Percentiles rank a stretch among this genome's conserved stretches.
These are phyloP conservation scores for Populus davidiana DNA, from an alignment of 345 rosid species.

Conservation along the genomic window DNA sequence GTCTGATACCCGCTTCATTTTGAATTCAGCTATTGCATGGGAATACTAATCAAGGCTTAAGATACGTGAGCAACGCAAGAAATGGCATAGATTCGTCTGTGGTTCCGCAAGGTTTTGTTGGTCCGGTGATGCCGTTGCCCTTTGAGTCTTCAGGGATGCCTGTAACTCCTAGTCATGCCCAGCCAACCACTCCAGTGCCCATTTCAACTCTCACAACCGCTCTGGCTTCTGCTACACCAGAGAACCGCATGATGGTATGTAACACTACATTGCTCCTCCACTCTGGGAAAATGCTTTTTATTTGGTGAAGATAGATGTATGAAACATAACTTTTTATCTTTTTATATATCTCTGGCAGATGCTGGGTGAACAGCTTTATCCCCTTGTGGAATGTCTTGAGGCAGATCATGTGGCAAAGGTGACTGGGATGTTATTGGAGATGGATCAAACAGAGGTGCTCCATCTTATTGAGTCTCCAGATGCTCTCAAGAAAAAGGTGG, in stretches of 20 bases:
- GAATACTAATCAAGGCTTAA: slow-evolving; percentile 37
- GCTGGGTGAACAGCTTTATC: slow-evolving; percentile 73
- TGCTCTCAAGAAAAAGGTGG: slow-evolving; percentile 63
- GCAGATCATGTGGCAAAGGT: slow-evolving; percentile 58
- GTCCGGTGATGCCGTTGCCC: slow-evolving; percentile 38
- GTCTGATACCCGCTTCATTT: neutral
- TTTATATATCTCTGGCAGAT: slow-evolving; percentile 33
- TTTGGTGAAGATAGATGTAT: neutral
- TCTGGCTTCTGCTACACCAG: slow-evolving; percentile 48
- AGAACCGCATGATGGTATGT: slow-evolving; percentile 22
- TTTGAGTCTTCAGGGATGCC: slow-evolving; percentile 45
- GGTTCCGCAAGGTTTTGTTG: slow-evolving; percentile 40
- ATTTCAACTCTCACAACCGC: slow-evolving; percentile 54
- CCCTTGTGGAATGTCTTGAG: slow-evolving; percentile 56
- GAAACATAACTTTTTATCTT: neutral
- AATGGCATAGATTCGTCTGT: slow-evolving; percentile 39
- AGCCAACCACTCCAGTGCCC: slow-evolving; percentile 22
- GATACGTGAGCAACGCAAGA: slow-evolving; percentile 45
- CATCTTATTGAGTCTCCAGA: slow-evolving; percentile 71
- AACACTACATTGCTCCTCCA: neutral
- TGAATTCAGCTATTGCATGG: slow-evolving; percentile 35
- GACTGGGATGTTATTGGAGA: slow-evolving; percentile 77
- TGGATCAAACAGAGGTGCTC: slow-evolving; percentile 68
- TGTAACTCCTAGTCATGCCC: slow-evolving; percentile 21
- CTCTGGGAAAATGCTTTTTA: neutral